Base-by-base conservation (phyloP, 169 alveolate genomes). In the Eimeria zaria region DNA sequence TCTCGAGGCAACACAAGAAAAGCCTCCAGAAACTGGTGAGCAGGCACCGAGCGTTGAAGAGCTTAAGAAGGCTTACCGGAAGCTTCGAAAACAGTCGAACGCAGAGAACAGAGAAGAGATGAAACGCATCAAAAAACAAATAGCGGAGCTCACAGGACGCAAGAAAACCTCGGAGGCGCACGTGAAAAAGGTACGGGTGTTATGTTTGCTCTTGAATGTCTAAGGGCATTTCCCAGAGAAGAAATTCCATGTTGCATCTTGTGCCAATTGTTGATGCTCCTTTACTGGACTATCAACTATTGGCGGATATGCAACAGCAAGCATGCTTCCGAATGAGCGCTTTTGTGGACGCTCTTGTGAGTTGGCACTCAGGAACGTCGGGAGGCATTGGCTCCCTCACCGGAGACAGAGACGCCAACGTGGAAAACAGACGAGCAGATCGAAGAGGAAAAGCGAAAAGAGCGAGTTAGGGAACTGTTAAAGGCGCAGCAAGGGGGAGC, bases 131-230 rank as follows among this genome's bases (percentile, higher is more conserved):
- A 87, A 87, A 44, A 87, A 44, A 44, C 83, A 62, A 27, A 87
- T 87, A 24, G 94, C 94, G 36, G 83, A 87, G 46, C 94, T 87
- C 64, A 60, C 83, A 5, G 94, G 94, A 51, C 94, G 62, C 83
- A 87, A 41, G 74, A 60, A 64, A 83, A 87, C 62, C 69, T 27
- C 30, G 27, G 64, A 87, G 4, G n/a, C 18, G 33, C 71, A 55
- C 4, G 0, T 36, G 74, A 20, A 83, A 51, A 53, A 8, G 73
- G 67, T 83, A 39, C 27, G 67, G 30, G 30, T 39, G 55, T 24
- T 20, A 0, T 39, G 67, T 16, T 20, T 58, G 83, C 55, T 41
- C 0, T 0, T 41, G 14, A 5, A 36, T 39, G 20, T 73, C 55
- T 18, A 7, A 39, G n/a, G 30, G 18, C 16, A 24, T 44, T 24